A percentile compares a stretch with the other conserved stretches of the same genome.
Conservation (phyloP, 176 grass and related monocot genomes). For the Avena eriantha region DNA sequence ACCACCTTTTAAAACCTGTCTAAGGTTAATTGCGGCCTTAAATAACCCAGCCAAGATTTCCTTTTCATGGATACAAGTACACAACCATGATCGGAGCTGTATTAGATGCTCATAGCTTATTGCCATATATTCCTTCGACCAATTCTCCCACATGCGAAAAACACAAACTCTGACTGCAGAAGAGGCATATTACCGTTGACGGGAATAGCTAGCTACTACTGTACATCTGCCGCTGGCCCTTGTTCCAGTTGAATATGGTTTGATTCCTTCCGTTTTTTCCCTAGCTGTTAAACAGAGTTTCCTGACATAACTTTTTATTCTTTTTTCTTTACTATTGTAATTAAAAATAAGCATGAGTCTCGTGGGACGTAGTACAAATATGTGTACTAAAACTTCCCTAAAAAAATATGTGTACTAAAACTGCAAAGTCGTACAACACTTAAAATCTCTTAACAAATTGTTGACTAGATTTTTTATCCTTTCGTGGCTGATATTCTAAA, state of each 20-base stretch:
- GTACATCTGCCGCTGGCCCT: background rate
- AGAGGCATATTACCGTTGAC: background rate
- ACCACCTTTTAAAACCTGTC: background rate
- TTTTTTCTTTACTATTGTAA: background rate
- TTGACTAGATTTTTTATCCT: too few species aligned
- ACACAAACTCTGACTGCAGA: too few species aligned
- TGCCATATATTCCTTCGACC: background rate
- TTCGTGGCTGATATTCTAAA: too few species aligned
- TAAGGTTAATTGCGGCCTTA: background rate
- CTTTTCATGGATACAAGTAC: background rate
- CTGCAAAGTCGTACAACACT: too few species aligned
- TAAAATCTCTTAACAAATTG: too few species aligned
- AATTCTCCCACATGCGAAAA: background rate
- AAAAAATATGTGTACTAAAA: too few species aligned
- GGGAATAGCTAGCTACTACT: too few species aligned
- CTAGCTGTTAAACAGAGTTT: too few species aligned
- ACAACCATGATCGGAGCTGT: background rate
- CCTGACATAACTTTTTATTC: background rate
- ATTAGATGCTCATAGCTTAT: background rate
- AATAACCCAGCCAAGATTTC: background rate
- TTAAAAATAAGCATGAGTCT: constrained; percentile 27
- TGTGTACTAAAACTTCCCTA: too few species aligned
- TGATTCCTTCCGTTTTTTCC: background rate
- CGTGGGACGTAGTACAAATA: background rate
- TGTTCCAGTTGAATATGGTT: background rate